Conservation (phyloP, 2,329 filamentous ascomycete genomes). For the Pseudogymnoascus sp. region DNA sequence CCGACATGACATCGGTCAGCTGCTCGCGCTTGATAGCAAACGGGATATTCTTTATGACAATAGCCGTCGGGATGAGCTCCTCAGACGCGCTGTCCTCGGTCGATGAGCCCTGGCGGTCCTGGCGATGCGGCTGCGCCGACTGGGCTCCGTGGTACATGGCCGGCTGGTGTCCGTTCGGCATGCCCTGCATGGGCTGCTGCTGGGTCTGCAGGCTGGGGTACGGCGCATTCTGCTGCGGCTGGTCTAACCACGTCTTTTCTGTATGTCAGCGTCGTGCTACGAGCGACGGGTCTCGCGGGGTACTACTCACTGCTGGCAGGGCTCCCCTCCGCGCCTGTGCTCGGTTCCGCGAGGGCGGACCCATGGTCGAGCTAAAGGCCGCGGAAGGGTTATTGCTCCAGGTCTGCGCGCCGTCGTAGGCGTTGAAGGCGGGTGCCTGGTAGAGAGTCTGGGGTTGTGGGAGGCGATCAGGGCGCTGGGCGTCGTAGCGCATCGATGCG, state of each 20-base stretch:
- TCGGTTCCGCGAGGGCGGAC: neutral
- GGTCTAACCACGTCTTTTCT: neutral
- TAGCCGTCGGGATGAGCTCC: constrained; percentile 93
- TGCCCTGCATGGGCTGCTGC: constrained; percentile 2
- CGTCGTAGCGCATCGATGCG: neutral
- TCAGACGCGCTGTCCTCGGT: constrained; percentile 37
- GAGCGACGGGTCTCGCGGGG: neutral
- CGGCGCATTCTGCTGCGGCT: neutral
- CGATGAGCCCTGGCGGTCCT: neutral
- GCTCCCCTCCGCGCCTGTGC: constrained; percentile 1
- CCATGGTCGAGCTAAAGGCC: neutral
- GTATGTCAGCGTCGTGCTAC: neutral
- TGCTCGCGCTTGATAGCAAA: constrained; percentile 98
- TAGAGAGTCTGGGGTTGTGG: neutral
- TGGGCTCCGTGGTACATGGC: neutral
- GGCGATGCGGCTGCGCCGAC: neutral
- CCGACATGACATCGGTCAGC: constrained; percentile 85
- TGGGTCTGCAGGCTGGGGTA: constrained; percentile 1
- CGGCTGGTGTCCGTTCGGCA: neutral
- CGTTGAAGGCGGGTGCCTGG: neutral
- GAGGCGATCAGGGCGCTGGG: neutral
- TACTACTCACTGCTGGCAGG: constrained; percentile 2
- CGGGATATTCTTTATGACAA: constrained; percentile 99
- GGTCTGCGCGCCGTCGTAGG: neutral
- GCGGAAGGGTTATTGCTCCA: neutral